Conservation (phyloP, 23 red algal species). For the Gracilaria domingensis region DNA sequence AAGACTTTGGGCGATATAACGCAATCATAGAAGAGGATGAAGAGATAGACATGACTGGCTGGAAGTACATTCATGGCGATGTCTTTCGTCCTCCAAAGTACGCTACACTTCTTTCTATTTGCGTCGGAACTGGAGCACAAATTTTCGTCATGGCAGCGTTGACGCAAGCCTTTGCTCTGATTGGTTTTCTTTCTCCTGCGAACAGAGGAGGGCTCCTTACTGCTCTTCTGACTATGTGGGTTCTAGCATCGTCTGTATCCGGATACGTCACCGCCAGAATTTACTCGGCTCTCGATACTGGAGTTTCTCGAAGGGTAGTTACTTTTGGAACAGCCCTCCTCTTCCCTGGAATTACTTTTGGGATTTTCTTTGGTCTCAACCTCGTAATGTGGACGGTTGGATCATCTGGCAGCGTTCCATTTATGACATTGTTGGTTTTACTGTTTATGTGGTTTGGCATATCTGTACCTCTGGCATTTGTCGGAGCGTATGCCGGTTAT, state of each 20-base stretch:
- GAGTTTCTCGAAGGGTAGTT: slow-evolving; percentile 64
- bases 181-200: slow-evolving; percentile 96
- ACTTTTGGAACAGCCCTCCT: slow-evolving; percentile 78
- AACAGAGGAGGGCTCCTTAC: slow-evolving; percentile 96
- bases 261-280: slow-evolving; percentile 79
- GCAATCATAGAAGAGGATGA: slow-evolving; percentile 73
- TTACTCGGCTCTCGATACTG: slow-evolving; percentile 56
- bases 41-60: slow-evolving; percentile 80
- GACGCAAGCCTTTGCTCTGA: slow-evolving; percentile 80
- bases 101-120: slow-evolving; percentile 73
- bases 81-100: slow-evolving; percentile 86
- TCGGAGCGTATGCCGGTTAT: slow-evolving; percentile 82
- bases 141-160: slow-evolving; percentile 77
- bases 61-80: slow-evolving; percentile 96
- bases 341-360: slow-evolving; percentile 86
- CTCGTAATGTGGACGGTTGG: slow-evolving; percentile 81
- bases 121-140: slow-evolving; percentile 90
- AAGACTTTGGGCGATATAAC: slow-evolving; percentile 96
- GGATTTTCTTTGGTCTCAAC: slow-evolving; percentile 91
- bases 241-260: slow-evolving; percentile 67
- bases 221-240: slow-evolving; percentile 80
- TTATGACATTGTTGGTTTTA: slow-evolving; percentile 78
- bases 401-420: slow-evolving; percentile 79
- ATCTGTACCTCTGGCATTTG: slow-evolving; percentile 86
- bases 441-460: slow-evolving; percentile 95